Conservation (phyloP, 768 basidiomycete genomes). For the Hydnum rufescens region DNA sequence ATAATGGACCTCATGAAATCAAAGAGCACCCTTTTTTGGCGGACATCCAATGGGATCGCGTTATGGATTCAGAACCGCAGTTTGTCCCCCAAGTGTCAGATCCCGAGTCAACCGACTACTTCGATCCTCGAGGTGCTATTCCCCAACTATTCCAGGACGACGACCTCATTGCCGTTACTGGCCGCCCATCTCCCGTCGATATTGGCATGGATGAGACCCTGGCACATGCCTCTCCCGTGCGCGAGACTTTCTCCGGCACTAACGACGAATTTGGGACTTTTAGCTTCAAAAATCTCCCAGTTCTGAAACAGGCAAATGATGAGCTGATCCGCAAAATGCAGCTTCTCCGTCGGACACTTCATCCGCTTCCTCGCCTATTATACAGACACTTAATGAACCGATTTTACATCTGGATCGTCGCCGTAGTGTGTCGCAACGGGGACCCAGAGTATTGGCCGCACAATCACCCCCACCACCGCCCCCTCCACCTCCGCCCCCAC, state of each 20-base stretch:
- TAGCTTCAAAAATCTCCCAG: slow-evolving; percentile 91
- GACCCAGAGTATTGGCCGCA: not conserved
- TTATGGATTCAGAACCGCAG: slow-evolving; percentile 72
- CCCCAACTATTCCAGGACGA: slow-evolving; percentile 85
- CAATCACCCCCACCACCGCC: not conserved
- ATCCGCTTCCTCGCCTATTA: slow-evolving; percentile 70
- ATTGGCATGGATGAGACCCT: slow-evolving; percentile 12
- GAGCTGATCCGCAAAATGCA: slow-evolving; percentile 72
- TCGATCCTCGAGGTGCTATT: slow-evolving; percentile 87
- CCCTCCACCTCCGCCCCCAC: not conserved
- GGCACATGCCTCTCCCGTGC: slow-evolving; percentile 9
- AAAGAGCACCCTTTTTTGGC: slow-evolving; percentile 80
- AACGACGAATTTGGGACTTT: slow-evolving; percentile 93
- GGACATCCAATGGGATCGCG: slow-evolving; percentile 83
- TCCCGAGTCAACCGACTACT: slow-evolving; percentile 99
- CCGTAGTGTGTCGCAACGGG: slow-evolving; percentile 59
- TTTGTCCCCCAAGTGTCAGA: slow-evolving; percentile 93
- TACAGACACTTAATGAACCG: slow-evolving; percentile 22
- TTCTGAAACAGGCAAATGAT: slow-evolving; percentile 95
- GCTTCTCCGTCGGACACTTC: slow-evolving; percentile 23
- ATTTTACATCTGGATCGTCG: slow-evolving; percentile 24
- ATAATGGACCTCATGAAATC: slow-evolving; percentile 77
- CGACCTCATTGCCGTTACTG: slow-evolving; percentile 31
- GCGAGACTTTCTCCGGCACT: slow-evolving; percentile 24
- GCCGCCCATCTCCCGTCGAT: slow-evolving; percentile 18